Percentiles rank a stretch among this genome's conserved stretches.
Conservation (phyloP, 23 red algal genomes). For the Gracilaria domingensis region DNA sequence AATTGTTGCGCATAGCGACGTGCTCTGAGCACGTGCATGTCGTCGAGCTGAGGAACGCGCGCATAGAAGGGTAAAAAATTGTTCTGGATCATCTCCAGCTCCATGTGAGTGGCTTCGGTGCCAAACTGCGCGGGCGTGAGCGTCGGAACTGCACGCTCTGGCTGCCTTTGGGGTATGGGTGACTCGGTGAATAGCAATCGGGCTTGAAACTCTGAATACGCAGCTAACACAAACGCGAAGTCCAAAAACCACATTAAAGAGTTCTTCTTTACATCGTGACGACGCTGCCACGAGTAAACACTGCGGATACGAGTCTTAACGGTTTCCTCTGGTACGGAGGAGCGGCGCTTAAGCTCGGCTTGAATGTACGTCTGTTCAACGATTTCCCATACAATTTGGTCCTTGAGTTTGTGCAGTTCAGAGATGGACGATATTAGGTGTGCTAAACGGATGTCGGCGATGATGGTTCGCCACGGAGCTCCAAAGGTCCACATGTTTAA, state of each 20-base stretch:
- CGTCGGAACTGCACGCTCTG: constrained; percentile 22
- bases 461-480: constrained; percentile 64
- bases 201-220: constrained; percentile 65
- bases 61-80: constrained; percentile 58
- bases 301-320: constrained; percentile 65
- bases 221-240: constrained; percentile 58
- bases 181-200: constrained; percentile 50
- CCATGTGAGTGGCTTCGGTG: constrained; percentile 30
- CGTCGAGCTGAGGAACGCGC: constrained; percentile 22
- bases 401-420: constrained; percentile 61
- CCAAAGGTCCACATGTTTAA: constrained; percentile 47
- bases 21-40: constrained; percentile 26
- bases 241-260: constrained; percentile 74
- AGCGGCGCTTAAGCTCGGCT: constrained; percentile 40
- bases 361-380: constrained; percentile 61
- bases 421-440: constrained; percentile 36
- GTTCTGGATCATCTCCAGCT: constrained; percentile 55
- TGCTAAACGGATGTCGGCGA: constrained; percentile 41
- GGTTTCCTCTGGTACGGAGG: constrained; percentile 51
- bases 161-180: constrained; percentile 31
- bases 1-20: constrained; percentile 36
- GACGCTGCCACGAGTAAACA: constrained; percentile 70
- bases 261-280: constrained; percentile 66
- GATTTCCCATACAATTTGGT: constrained; percentile 70
- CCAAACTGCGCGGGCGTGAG: constrained; percentile 54